Base-by-base conservation (phyloP, 164 flowering plant species). In the Malania oleifera region DNA sequence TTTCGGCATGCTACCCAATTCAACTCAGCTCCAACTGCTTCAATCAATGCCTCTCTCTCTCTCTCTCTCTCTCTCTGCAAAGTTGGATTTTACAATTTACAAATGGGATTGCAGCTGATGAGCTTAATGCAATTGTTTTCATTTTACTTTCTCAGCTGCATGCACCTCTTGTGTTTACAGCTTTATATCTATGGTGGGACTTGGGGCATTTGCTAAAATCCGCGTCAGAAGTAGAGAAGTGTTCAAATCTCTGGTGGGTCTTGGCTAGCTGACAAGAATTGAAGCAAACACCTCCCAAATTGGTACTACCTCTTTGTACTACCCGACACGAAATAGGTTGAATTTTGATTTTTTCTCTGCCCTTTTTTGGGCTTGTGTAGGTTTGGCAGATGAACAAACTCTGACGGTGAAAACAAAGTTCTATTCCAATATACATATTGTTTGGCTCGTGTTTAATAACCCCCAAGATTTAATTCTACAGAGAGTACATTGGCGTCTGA, bases 371-470 rank as follows among this genome's bases (percentile, higher is more conserved):
- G 19, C 4, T 64, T 55, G 38, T 20, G n/a, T 20, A 5, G 7
- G 63, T 37, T 53, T 20, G 80, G 80, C 68, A 68, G 80, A 62
- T 73, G 77, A 77, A 68, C 80, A 61, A 77, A 63, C 73, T 55
- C 28, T 2, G 77, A 50, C 75, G 80, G 75, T 70, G 60, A 59
- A 24, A 59, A 58, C 77, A 47, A 73, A 50, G 72, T 10, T 40
- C 19, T 27, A 23, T 34, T 15, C 10, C 2, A 12, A 11, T n/a
- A 9, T 51, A 49, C 44, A 17, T 1, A 24, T 45, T 60, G 2
- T 37, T 25, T 47, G 24, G 41, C 19, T 14, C 18, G 8, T 43
- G 46, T 43, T 17, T 20, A 17, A 3, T 19, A 43, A 43, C 11
- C 46, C 46, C 46, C 2, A n/a, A n/a, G n/a, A n/a, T n/a, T n/a